Conservation (phyloP, 208 protist genomes). For the Leishmania tropica region DNA sequence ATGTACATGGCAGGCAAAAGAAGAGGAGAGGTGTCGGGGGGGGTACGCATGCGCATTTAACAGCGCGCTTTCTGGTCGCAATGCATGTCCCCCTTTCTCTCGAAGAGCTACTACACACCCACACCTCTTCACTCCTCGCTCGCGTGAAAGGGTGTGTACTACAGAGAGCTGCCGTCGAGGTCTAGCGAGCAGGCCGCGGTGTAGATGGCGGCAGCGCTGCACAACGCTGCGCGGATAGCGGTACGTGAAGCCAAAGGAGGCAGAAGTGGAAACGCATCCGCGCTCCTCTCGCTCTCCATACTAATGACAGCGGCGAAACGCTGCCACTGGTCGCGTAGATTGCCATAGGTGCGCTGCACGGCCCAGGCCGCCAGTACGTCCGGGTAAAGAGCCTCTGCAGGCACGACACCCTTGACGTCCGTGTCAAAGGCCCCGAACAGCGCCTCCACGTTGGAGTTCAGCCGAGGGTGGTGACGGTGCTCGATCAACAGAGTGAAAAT, state of each 20-base stretch:
- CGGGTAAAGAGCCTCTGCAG: slow-evolving; percentile 48
- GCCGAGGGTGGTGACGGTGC: slow-evolving; percentile 56
- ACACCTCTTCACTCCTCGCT: not conserved
- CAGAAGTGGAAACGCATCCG: slow-evolving; percentile 32
- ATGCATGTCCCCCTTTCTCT: not conserved
- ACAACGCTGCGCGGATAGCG: slow-evolving; percentile 51
- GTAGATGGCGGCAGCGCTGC: slow-evolving; percentile 42
- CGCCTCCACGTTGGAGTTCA: slow-evolving; percentile 58
- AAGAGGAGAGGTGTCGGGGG: slow-evolving; percentile 3
- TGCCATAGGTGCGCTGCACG: slow-evolving; percentile 67
- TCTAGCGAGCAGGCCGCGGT: slow-evolving; percentile 52
- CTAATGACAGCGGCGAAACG: slow-evolving; percentile 54
- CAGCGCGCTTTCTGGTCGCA: not conserved
- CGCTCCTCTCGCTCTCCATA: slow-evolving; percentile 23
- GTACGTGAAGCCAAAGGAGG: slow-evolving; percentile 32
- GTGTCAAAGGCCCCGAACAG: slow-evolving; percentile 74
- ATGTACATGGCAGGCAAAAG: not conserved
- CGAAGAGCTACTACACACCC: not conserved
- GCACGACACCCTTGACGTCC: slow-evolving; percentile 44
- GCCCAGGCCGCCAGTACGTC: slow-evolving; percentile 61
- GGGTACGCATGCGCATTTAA: not conserved
- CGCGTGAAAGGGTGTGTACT: not conserved
- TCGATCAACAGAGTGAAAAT: slow-evolving; percentile 67
- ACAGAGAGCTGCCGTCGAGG: slow-evolving; percentile 50
- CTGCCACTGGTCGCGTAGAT: slow-evolving; percentile 66